phyloP scores from a whole-genome alignment of 331 rosid species.

The Malus hybrid region DNA sequence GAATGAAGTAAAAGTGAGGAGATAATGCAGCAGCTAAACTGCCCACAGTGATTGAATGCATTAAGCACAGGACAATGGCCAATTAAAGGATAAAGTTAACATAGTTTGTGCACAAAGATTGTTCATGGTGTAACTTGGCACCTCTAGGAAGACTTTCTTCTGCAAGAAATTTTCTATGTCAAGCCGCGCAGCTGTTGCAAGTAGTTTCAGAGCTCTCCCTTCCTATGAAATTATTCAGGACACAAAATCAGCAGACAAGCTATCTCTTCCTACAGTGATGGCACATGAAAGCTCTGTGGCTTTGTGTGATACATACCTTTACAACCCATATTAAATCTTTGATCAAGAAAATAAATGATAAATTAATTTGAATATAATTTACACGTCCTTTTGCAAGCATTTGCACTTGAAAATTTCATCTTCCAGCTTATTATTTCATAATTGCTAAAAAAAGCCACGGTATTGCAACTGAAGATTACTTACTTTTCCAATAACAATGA shows the following conservation, averaged over 20 bases:
- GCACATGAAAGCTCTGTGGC: neutral
- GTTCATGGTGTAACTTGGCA: conserved; percentile 9
- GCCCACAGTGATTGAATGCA: neutral
- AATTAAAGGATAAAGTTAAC: too few species aligned
- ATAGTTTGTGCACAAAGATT: neutral
- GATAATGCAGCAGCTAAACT: neutral
- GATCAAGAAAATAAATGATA: neutral
- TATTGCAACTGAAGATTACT: conserved; percentile 8
- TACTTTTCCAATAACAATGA: conserved; percentile 81
- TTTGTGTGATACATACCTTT: neutral
- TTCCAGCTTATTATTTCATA: too few species aligned
- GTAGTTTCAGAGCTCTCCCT: conserved; percentile 87
- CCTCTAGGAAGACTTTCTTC: conserved; percentile 94
- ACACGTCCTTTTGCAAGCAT: neutral
- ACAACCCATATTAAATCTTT: neutral
- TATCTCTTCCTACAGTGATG: conserved; percentile 24
- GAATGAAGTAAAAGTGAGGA: neutral
- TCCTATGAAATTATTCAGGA: conserved; percentile 36
- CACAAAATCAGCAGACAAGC: conserved; percentile 22
- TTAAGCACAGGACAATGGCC: neutral
- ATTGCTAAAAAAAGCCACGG: neutral
- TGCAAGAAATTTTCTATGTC: conserved; percentile 84
- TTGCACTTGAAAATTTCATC: too few species aligned
- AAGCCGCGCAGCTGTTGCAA: conserved; percentile 89
- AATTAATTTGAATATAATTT: neutral